phyloP scores from a whole-genome alignment of 129 eudicot species.

The Smallanthus sonchifolius region DNA sequence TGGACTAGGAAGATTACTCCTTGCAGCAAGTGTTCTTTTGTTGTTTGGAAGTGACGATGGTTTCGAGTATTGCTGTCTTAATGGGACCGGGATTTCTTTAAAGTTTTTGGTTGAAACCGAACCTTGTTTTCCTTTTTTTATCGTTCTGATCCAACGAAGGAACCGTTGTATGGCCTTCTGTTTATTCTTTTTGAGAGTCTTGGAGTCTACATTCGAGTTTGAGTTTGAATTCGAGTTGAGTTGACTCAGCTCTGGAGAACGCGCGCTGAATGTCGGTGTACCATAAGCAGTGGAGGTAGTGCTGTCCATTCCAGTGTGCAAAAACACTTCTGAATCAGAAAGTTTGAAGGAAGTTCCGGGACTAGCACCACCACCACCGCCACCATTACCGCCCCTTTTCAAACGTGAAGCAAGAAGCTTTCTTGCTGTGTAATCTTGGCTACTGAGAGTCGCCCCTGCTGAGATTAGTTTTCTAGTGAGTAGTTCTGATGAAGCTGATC shows the following conservation, averaged over 20 bases:
- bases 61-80: constrained; percentile 61
- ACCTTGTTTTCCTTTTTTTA: constrained; percentile 28
- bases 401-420: constrained; percentile 70
- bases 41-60: constrained; percentile 53
- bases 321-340: constrained; percentile 67
- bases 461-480: constrained; percentile 67
- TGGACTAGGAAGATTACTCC: constrained; percentile 74
- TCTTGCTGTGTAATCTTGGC: constrained; percentile 66
- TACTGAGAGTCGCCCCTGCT: constrained; percentile 72
- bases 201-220: constrained; percentile 20
- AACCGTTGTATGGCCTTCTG: constrained; percentile 52
- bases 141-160: constrained; percentile 65
- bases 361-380: constrained; percentile 39
- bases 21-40: constrained; percentile 69
- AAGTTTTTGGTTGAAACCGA: constrained; percentile 22
- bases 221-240: constrained; percentile 31
- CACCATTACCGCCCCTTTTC: constrained; percentile 51
- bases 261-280: constrained; percentile 24
- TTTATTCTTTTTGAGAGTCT: constrained; percentile 24
- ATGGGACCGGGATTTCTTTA: constrained; percentile 50
- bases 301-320: constrained; percentile 49
- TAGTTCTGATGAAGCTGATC: constrained; percentile 68
- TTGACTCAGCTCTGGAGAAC: constrained; percentile 29
- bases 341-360: constrained; percentile 83
- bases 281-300: constrained; percentile 23